Evolutionary conservation across 148 eudicot genomes (phyloP), one percentile per base, ranked within the genome.

Genomic region (Camellia japonica): DNA sequence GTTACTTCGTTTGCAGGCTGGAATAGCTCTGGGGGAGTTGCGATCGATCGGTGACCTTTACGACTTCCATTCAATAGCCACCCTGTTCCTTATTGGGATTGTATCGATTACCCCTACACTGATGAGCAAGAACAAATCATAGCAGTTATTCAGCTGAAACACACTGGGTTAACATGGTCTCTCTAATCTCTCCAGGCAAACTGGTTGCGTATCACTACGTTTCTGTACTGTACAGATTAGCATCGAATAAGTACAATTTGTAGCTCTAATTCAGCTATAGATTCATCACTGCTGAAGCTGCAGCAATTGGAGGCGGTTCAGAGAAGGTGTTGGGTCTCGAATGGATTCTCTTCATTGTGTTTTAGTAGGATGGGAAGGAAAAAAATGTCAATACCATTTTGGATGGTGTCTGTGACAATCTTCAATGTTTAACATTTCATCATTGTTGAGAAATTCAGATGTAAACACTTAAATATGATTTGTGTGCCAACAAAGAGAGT

Each of bases 1-100:
- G 73, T 44, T 41, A 19, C 43, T 80, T 43, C 4, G 12, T 55
- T 46, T 79, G 56, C 88, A 95, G 97, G 99, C 99, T 69, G 99
- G 99, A 80, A 86, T 95, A 77, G 89, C 99, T 71, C 97, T 95
- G 2, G 95, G 97, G 55, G 99, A 95, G 58, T 84, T 95, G 85
- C 89, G 86, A 7, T 92, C 99, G 20, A 56, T 95, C 13, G 92
- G 93, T 3, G 99, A 95, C 78, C 94, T 95, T 19, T 95, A 95
- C 13, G 97, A 95, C 75, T 80, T 93, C 73, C 88, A 92, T 30
- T 95, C 99, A 13, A 88, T 95, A 47, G 97, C 94, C 30, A 90
- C 97, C n/a, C 85, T 95, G 44, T 93, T 95, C 84, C 89, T 95
- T 38, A 95, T 95, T 18, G 99, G 99, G 38, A 79, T 92, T 19